These are phyloP conservation scores for Microdochium paspali DNA, from an alignment of 2,329 filamentous ascomycete species.

Conservation along the genomic window DNA sequence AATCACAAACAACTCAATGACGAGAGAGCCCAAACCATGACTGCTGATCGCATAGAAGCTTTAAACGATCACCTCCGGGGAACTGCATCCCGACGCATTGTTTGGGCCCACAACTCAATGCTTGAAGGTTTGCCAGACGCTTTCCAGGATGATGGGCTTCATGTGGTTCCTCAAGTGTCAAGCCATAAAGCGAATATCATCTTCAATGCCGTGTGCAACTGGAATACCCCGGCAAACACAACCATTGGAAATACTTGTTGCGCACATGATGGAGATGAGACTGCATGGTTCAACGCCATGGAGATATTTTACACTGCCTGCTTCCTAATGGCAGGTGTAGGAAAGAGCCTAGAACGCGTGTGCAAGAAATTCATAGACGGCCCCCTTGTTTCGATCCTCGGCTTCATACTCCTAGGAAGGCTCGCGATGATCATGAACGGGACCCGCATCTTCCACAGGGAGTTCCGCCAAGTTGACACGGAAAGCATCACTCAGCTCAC, in stretches of 20 bases:
- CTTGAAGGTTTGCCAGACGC: slow-evolving; percentile 21
- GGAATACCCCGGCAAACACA: slow-evolving; percentile 16
- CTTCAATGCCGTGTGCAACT: slow-evolving; percentile 46
- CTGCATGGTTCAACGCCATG: too few relatives aligned
- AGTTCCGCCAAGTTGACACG: slow-evolving; percentile 32
- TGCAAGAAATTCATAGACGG: too few relatives aligned
- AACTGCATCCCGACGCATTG: slow-evolving; percentile 29
- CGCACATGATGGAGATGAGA: too few relatives aligned
- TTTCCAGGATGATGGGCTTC: slow-evolving; percentile 37
- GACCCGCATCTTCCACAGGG: slow-evolving; percentile 41
- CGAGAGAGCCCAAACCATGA: slow-evolving; percentile 30
- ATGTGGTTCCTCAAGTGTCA: slow-evolving; percentile 20
- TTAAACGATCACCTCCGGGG: slow-evolving; percentile 43
- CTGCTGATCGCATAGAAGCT: slow-evolving; percentile 33
- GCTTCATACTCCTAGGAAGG: too few relatives aligned
- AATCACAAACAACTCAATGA: slow-evolving; percentile 31
- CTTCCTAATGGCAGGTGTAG: too few relatives aligned
- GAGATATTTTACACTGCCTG: too few relatives aligned
- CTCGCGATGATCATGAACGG: slow-evolving; percentile 31
- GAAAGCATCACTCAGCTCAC: slow-evolving; percentile 14
- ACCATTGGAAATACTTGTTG: slow-evolving; percentile 32
- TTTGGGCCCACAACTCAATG: slow-evolving; percentile 43
- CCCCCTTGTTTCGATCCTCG: slow-evolving; percentile 20
- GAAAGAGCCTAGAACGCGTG: too few relatives aligned
- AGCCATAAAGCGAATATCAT: slow-evolving; percentile 27